Base-by-base conservation (phyloP, 1,284 basidiomycete species). In the Schizophyllum amplum region DNA sequence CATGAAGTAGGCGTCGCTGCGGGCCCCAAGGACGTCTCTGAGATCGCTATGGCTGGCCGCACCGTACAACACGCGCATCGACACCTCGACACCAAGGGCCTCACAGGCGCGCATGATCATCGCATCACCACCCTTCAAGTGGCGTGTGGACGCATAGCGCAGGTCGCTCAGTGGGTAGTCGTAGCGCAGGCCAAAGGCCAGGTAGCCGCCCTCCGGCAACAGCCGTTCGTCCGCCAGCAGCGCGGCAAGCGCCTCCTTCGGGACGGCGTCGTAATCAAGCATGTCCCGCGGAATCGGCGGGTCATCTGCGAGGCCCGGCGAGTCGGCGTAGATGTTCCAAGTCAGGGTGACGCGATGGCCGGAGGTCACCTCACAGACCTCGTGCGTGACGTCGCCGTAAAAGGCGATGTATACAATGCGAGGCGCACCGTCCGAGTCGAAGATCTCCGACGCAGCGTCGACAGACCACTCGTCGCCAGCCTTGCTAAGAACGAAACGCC, bases 281-380 rank as follows among this genome's bases (percentile, higher is more conserved):
- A 49, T 20, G 5, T n/a, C 17, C n/a, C n/a, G 47, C 5, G 17
- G n/a, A n/a, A 49, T 49, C n/a, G 17, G n/a, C 5, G 27, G 13
- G 27, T n/a, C 6, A 33, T 13, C 13, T 33, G 27, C 6, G n/a
- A 5, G 47, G 22, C 6, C 47, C n/a, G 47, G 27, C 54, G 24
- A 68, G n/a, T n/a, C n/a, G n/a, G n/a, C 63, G 55, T 71, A 68
- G 24, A 76, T 66, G 57, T 71, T 72, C 58, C 73, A 77, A 0
- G 75, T 73, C 52, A 80, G 61, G 2, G 74, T 78, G 26, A 79
- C 62, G 1, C 73, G 71, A 50, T 69, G 66, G 0, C 77, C 76
- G 4, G 66, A 66, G 1, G 55, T 67, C 27, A 80, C 70, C 0
- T 66, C 66, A 2, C 65, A 57, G 20, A 79, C 70, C 58, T 77